These are phyloP conservation scores for Termitomyces sp. DNA, from an alignment of 768 basidiomycete species.

Conservation along the genomic window DNA sequence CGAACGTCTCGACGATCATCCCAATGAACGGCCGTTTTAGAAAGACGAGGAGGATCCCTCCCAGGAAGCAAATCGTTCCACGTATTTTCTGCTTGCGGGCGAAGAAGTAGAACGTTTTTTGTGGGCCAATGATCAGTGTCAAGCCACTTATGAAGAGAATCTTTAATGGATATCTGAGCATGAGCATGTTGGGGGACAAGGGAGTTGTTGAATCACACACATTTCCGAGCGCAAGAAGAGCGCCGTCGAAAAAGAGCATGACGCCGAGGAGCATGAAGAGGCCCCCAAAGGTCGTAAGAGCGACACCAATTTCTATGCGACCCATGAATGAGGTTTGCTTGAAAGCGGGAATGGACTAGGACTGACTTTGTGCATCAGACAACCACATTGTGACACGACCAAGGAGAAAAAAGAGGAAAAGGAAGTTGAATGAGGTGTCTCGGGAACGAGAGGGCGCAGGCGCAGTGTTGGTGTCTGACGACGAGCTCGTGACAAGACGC, in stretches of 20 bases:
- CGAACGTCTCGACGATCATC: conserved; percentile 90
- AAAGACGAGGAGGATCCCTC: conserved; percentile 90
- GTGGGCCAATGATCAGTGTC: conserved; percentile 93
- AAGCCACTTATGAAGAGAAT: conserved; percentile 92
- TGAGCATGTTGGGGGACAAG: conserved; percentile 2
- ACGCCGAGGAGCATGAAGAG: conserved; percentile 97
- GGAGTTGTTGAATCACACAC: conserved; percentile 33
- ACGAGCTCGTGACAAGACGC: conserved; percentile 12
- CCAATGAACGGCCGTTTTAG: conserved; percentile 93
- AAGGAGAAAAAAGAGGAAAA: conserved; percentile 1
- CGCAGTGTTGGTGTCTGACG: not conserved
- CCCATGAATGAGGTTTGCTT: conserved; percentile 1
- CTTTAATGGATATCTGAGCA: conserved; percentile 36
- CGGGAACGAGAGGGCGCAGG: conserved; percentile 9
- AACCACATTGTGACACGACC: conserved; percentile 46
- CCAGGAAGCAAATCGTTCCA: conserved; percentile 83
- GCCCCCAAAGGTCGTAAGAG: conserved; percentile 90
- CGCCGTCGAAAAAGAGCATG: conserved; percentile 94
- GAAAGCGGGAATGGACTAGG: not conserved
- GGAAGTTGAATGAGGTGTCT: not conserved
- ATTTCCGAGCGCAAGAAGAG: conserved; percentile 94
- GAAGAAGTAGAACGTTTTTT: conserved; percentile 98
- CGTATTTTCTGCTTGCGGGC: conserved; percentile 92
- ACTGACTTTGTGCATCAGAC: conserved; percentile 59
- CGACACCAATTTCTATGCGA: conserved; percentile 85